Conservation (phyloP, 2,329 filamentous ascomycete genomes). For the Fusarium graminum region DNA sequence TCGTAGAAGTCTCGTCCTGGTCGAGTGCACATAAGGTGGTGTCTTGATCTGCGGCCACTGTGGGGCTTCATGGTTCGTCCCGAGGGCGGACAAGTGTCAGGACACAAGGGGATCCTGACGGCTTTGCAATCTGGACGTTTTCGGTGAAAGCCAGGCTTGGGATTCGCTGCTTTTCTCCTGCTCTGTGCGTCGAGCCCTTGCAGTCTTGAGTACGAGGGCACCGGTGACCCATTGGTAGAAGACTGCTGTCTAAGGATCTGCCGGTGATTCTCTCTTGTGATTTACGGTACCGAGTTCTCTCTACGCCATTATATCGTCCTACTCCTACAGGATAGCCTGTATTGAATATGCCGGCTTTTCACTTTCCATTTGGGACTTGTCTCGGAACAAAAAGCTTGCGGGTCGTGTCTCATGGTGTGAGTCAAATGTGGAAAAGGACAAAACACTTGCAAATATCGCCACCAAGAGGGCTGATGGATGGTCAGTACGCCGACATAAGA, state of each 20-base stretch:
- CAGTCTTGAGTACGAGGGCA: constrained; percentile 33
- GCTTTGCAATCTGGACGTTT: constrained; percentile 48
- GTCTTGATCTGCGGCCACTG: constrained; percentile 58
- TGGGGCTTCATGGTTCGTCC: constrained; percentile 58
- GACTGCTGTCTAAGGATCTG: constrained; percentile 31
- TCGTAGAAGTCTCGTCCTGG: constrained; percentile 39
- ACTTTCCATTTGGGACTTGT: constrained; percentile 7
- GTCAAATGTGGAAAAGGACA: constrained; percentile 15
- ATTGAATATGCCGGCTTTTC: constrained; percentile 19
- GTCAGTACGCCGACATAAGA: constrained; percentile 2
- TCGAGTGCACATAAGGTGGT: constrained; percentile 48
- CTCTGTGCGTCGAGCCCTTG: constrained; percentile 38
- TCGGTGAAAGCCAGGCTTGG: constrained; percentile 55
- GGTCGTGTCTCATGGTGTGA: constrained; percentile 11
- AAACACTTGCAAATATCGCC: constrained; percentile 22
- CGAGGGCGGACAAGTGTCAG: constrained; percentile 56
- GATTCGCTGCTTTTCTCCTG: constrained; percentile 50
- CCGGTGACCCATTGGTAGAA: constrained; percentile 26
- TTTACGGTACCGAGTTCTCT: constrained; percentile 27
- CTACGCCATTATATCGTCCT: constrained; percentile 26
- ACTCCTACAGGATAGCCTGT: constrained; percentile 21
- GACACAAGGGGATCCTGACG: constrained; percentile 51
- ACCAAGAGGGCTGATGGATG: constrained; percentile 14
- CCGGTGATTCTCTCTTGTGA: constrained; percentile 19
- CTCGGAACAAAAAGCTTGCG: constrained; percentile 13